Evolutionary conservation across 1,284 basidiomycete species (phyloP).

Genomic region (Puccinia novopanici): DNA sequence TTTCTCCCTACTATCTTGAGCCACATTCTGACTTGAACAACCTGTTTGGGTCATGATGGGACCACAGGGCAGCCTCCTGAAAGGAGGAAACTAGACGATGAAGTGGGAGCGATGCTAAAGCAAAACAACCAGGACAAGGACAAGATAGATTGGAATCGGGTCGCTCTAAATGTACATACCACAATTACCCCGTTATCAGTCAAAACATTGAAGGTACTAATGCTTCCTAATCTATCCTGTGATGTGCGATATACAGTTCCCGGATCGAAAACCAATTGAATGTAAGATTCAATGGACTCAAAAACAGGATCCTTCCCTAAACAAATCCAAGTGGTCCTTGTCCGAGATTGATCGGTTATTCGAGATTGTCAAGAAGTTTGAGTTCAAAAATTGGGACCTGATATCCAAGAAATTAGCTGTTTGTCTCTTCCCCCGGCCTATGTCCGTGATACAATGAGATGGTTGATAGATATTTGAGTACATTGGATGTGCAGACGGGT

Average conservation of each 20-base stretch:
- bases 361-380: conserved; percentile 46
- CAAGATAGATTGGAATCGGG: not conserved
- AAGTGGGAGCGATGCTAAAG: not conserved
- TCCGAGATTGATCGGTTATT: conserved; percentile 51
- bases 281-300: conserved; percentile 54
- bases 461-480: not conserved
- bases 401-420: conserved; percentile 52
- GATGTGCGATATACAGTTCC: conserved; percentile 41
- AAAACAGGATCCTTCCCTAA: conserved; percentile 53
- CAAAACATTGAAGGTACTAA: not conserved
- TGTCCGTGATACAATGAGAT: not conserved
- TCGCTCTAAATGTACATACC: not conserved
- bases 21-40: not conserved
- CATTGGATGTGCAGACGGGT: conserved; percentile 20
- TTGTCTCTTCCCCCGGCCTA: not conserved
- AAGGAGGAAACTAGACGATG: conserved; percentile 38
- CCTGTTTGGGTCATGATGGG: not conserved
- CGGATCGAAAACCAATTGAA: conserved; percentile 51
- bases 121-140: not conserved
- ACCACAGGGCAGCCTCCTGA: conserved; percentile 37
- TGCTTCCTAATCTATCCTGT: not conserved
- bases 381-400: conserved; percentile 48
- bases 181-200: not conserved
- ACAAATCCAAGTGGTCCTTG: conserved; percentile 49
- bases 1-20: not conserved